Conservation (phyloP, 2,329 filamentous ascomycete genomes). For the Fusarium torreyae region DNA sequence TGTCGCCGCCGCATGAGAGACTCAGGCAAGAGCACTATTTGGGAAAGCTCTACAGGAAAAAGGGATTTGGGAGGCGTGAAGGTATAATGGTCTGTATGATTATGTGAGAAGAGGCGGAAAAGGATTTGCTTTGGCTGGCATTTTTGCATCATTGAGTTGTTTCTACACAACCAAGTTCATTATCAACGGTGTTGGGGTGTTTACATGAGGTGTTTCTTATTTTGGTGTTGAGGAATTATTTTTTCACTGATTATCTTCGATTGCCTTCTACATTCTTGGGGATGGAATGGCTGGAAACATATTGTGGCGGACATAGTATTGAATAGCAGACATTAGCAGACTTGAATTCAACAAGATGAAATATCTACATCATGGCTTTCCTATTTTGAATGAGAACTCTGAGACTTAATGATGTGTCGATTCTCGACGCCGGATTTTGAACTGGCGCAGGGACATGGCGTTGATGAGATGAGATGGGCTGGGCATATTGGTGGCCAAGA, state of each 20-base stretch:
- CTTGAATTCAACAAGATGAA: conserved; percentile 14
- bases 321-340: conserved; percentile 24
- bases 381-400: background rate
- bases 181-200: conserved; percentile 24
- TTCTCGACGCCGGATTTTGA: background rate
- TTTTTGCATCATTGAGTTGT: conserved; percentile 38
- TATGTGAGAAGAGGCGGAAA: conserved; percentile 21
- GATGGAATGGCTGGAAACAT: conserved; percentile 11
- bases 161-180: conserved; percentile 27
- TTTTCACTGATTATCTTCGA: conserved; percentile 7
- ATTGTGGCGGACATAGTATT: conserved; percentile 21
- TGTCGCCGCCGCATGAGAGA: conserved; percentile 21
- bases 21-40: conserved; percentile 21
- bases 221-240: conserved; percentile 17
- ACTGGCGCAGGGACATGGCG: conserved; percentile 10
- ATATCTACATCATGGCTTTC: background rate
- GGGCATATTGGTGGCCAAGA: conserved; percentile 1
- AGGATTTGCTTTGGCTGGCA: conserved; percentile 16
- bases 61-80: conserved; percentile 11
- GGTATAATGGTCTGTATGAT: conserved; percentile 44
- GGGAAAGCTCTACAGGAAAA: conserved; percentile 18
- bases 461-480: background rate
- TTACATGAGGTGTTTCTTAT: conserved; percentile 11
- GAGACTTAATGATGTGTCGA: background rate
- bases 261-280: conserved; percentile 17